Base-by-base conservation (phyloP, 352 stramenopile species). In the Paralagenidium karlingii region DNA sequence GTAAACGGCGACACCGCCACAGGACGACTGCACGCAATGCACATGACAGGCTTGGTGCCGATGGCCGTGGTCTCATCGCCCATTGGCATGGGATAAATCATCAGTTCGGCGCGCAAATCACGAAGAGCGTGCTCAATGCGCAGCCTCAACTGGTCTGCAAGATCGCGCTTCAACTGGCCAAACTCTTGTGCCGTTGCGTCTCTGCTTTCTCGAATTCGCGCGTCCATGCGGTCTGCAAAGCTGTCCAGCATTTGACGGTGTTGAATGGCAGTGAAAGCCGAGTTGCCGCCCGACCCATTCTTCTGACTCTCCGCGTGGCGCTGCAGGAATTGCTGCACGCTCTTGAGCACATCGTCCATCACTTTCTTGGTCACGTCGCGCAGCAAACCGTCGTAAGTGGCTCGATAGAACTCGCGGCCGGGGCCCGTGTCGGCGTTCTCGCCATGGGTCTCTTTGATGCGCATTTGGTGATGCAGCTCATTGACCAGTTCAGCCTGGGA, bases 291-390 rank as follows among this genome's bases (percentile, higher is more conserved):
- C 8, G 62, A 13, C 11, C 15, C 28, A 15, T 32, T 13, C 28
- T 32, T 15, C 11, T 13, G 11, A 32, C 15, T 32, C 28, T 15
- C 11, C 15, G 11, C 11, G 11, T 32, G 28, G 11, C 26, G 36
- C 8, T 41, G 19, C 36, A 18, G 16, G 43, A 53, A 11, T 21
- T 47, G 38, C 79, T 82, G 9, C 81, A 68, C 25, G 41, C 40
- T 51, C 24, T 69, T 68, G 15, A 83, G 37, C 24, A 80, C 46
- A 3, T 56, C 46, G 32, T 71, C 51, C 8, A 66, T 69, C 24
- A 90, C 76, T 43, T 84, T 90, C 42, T 87, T 84, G 8, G 65
- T 82, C 21, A 89, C 53, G 48, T 84, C 74, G 32, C 77, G 73
- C 36, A 86, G 58, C 25, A 83, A 67, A 7, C 56, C 58, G 38